Base-by-base conservation (phyloP, 139 green algal genomes). In the Astrephomene gubernaculifera region DNA sequence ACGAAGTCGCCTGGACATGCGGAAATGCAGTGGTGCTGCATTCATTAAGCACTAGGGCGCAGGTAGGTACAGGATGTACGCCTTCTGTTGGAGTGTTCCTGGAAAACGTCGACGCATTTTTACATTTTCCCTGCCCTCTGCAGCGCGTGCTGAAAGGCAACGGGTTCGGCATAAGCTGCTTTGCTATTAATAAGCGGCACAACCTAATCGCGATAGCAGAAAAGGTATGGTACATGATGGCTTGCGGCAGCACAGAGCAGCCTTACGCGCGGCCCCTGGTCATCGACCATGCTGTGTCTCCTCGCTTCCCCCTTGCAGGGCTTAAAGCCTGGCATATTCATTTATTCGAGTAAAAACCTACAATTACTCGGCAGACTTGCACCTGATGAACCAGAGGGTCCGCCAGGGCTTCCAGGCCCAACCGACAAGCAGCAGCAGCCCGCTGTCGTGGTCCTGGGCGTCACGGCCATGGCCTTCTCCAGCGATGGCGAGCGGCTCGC, bases 401-500 rank as follows among this genome's bases (percentile, higher is more conserved):
- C 14, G 8, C 9, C 57, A 45, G 60, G 39, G 35, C n/a, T 22
- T 45, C n/a, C 35, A 14, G 39, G 73, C 25, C 21, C 38, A 7
- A 10, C 53, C 2, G 57, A 44, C 52, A 81, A 81, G 72, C 52
- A 69, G 53, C 57, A 60, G 9, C 33, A 36, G 0, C 27, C 53
- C 0, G 49, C 33, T 7, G 36, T 71, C 10, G 63, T 84, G 7
- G 49, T 44, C 27, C 39, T 87, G 53, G 81, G 81, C 35, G 70
- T 87, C 39, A 81, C 65, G 6, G 71, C 75, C 1, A 41, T 91
- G n/a, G 82, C 69, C 41, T 85, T 91, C 63, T 89, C 82, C 35
- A 60, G 38, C 0, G 87, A 91, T 57, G 87, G 83, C 31, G 60
- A 85, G 79, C 79, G 83, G 24, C 71, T 91, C 53, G 87, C 52